Percentiles rank a stretch among this genome's conserved stretches.
Conservation (phyloP, 1,139 yeast genomes). For the Scheffersomyces illinoinensis region DNA sequence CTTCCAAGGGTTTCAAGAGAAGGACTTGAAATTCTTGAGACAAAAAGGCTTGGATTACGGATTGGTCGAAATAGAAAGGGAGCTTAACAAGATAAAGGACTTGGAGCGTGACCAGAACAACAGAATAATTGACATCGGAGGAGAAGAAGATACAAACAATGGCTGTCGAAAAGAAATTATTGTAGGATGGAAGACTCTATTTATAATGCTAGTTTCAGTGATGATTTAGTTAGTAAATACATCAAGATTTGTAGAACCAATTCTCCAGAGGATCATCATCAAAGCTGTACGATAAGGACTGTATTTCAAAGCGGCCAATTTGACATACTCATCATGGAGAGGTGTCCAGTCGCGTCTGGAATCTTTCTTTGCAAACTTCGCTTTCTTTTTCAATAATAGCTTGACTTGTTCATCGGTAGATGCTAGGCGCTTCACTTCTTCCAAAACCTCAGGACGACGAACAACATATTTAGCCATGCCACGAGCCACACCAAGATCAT, state of each 20-base stretch:
- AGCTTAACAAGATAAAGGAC: slow-evolving; percentile 30
- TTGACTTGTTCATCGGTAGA: slow-evolving; percentile 29
- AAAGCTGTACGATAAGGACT: slow-evolving; percentile 69
- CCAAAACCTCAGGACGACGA: slow-evolving; percentile 52
- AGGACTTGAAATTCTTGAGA: slow-evolving; percentile 30
- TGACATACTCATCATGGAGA: slow-evolving; percentile 58
- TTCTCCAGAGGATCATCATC: slow-evolving; percentile 76
- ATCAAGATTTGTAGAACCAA: slow-evolving; percentile 59
- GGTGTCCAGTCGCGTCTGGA: slow-evolving; percentile 59
- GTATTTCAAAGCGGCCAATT: slow-evolving; percentile 56
- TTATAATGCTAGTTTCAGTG: background rate
- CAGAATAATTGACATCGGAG: slow-evolving; percentile 34
- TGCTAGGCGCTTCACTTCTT: slow-evolving; percentile 38
- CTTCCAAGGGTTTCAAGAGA: slow-evolving; percentile 29
- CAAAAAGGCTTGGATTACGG: slow-evolving; percentile 34
- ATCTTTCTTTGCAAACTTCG: slow-evolving; percentile 40
- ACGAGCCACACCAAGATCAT: slow-evolving; percentile 82
- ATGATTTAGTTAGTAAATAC: slow-evolving; percentile 30
- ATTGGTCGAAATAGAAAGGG: slow-evolving; percentile 38
- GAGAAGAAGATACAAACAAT: slow-evolving; percentile 20
- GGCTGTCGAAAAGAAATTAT: background rate
- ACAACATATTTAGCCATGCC: slow-evolving; percentile 69
- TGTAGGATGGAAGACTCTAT: background rate
- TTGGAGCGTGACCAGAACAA: slow-evolving; percentile 13
- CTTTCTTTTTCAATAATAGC: slow-evolving; percentile 30